Conservation (phyloP, 805 yeast species). For the baker's yeast (Saccharomyces cerevisiae) region DNA sequence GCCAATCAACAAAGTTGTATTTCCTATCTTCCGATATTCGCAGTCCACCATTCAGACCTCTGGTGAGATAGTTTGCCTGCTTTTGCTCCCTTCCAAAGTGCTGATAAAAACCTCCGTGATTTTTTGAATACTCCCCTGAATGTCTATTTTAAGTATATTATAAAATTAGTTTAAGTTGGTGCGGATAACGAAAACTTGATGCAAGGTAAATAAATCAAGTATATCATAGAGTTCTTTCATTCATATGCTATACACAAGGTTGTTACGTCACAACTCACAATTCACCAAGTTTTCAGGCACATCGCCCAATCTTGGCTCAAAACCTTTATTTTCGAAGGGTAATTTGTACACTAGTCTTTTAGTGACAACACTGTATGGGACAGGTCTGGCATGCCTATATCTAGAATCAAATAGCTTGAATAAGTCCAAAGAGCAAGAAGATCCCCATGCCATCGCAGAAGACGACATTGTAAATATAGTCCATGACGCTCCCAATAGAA, state of each 20-base stretch:
- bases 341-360: background rate
- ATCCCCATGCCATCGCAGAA: background rate
- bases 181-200: background rate
- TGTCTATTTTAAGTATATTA: background rate
- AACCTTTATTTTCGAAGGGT: background rate
- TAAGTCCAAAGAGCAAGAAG: background rate
- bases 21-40: no score
- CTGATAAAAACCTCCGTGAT: background rate
- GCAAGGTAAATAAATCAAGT: background rate
- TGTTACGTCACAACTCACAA: background rate
- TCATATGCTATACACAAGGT: background rate
- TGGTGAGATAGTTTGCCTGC: background rate
- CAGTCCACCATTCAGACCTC: background rate
- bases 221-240: background rate
- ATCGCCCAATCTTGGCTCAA: background rate
- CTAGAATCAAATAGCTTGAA: background rate
- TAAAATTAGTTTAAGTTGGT: background rate
- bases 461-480: constrained; percentile 6
- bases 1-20: no score
- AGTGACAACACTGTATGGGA: background rate
- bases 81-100: background rate
- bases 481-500: constrained; percentile 13
- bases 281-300: background rate
- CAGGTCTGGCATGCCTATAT: background rate
- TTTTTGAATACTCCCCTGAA: background rate